These are phyloP conservation scores for Primulina huaijiensis DNA, from an alignment of 257 asterid genomes.

Conservation along the genomic window DNA sequence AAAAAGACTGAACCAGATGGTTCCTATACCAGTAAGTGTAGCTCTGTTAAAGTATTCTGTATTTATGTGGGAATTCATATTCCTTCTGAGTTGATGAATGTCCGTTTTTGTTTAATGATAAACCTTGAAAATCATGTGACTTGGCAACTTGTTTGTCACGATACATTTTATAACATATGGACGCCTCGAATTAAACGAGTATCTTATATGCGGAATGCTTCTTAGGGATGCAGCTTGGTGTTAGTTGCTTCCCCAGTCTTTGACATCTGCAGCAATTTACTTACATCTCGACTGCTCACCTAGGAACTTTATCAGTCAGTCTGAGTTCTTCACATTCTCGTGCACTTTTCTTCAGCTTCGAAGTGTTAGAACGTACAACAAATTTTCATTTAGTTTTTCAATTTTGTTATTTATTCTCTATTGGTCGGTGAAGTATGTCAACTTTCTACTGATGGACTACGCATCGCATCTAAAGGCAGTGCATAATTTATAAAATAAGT, in stretches of 20 bases:
- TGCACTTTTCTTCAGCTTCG: not conserved
- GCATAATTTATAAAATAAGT: not conserved
- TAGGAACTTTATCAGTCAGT: not conserved
- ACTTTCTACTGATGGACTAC: not conserved
- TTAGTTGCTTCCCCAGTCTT: too few relatives aligned
- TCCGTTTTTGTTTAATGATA: not conserved
- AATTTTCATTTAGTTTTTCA: not conserved
- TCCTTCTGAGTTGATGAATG: not conserved
- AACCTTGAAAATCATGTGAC: conserved; percentile 7
- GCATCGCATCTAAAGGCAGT: not conserved
- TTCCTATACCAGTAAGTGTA: conserved; percentile 73
- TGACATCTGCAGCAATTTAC: not conserved
- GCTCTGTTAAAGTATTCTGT: conserved; percentile 7
- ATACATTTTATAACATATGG: not conserved
- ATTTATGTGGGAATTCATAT: not conserved
- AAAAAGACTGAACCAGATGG: conserved; percentile 83
- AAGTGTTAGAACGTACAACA: not conserved
- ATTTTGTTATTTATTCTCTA: not conserved
- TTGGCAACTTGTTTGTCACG: not conserved
- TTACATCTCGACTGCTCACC: not conserved
- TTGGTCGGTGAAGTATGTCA: not conserved
- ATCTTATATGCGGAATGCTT: not conserved
- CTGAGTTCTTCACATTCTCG: not conserved
- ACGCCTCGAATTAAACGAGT: too few relatives aligned
- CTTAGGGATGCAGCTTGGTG: too few relatives aligned